These are phyloP conservation scores for Neurospora sp. DNA, from an alignment of 495 filamentous ascomycete genomes.

Conservation along the genomic window DNA sequence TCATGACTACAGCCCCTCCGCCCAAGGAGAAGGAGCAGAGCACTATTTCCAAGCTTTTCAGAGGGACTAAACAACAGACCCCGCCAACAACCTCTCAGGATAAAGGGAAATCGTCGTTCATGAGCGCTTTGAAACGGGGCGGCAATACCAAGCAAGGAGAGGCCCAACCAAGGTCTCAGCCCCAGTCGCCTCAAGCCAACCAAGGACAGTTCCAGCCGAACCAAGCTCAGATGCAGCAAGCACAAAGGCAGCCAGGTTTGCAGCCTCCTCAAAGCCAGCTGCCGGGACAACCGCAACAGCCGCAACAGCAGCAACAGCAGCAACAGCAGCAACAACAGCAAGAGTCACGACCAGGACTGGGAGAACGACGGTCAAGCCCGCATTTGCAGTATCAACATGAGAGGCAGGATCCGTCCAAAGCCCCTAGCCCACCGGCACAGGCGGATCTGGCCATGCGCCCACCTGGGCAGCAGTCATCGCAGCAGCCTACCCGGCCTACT, in stretches of 20 bases:
- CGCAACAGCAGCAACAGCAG: slow-evolving; percentile 6
- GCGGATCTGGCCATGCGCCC: not conserved
- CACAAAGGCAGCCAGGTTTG: slow-evolving; percentile 1
- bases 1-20: slow-evolving; percentile 2
- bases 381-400: slow-evolving; percentile 4
- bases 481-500: not conserved
- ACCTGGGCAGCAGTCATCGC: not conserved
- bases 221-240: slow-evolving; percentile 5
- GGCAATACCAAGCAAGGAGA: slow-evolving; percentile 17
- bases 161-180: slow-evolving; percentile 2
- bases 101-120: slow-evolving; percentile 20
- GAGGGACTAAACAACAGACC: slow-evolving; percentile 15
- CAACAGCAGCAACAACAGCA: slow-evolving; percentile 7
- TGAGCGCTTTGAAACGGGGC: slow-evolving; percentile 22
- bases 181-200: slow-evolving; percentile 5
- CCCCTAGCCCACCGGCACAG: not conserved
- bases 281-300: slow-evolving; percentile 2
- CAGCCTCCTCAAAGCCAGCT: not conserved
- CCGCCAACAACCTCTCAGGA: slow-evolving; percentile 11
- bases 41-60: slow-evolving; percentile 24
- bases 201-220: slow-evolving; percentile 9
- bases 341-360: not conserved
- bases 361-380: not conserved
- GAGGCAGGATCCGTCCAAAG: not conserved
- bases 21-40: slow-evolving; percentile 20